Evolutionary conservation across 2,329 filamentous ascomycete genomes (phyloP), one percentile per base, ranked within the genome.

Genomic region (Fusarium sp.): DNA sequence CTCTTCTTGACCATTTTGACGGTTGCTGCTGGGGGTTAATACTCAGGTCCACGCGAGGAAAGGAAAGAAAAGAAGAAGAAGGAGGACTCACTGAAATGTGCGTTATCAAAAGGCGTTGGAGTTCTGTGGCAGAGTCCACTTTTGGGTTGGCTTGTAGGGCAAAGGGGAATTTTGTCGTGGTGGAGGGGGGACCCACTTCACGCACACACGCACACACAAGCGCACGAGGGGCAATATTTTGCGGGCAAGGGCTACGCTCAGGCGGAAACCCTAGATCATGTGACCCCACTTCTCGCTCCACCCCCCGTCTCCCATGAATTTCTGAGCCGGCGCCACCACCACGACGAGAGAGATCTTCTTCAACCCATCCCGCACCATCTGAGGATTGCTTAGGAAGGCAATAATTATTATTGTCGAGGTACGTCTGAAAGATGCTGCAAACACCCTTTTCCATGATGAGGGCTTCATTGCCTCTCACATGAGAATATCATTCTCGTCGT

Each of bases 1-100:
- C 90, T 90, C 89, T 92, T 92, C 89, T 92, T 92, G 84, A 91
- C 90, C 90, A 92, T 92, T 80, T 86, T 92, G 86, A 82, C 89
- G 86, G 87, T 89, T 83, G 88, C 86, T 88, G 77, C 67, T 76
- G 73, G 65, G 82, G 73, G 68, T 79, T 78, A 80, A 78, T 76
- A 80, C 73, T 83, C 81, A 82, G 78, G 79, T 75, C 79, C 77
- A 79, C 76, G 79, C 73, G 62, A 75, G 62, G 67, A 74, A 77
- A 65, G 68, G 71, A 74, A 71, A 67, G 69, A 74, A 62, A 71
- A 72, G 58, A 74, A 78, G 67, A 41, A 78, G 67, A 43, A 67
- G 68, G 69, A 72, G 64, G 68, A 80, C 80, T 72, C 78, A 81
- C 81, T 81, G 68, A 77, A 78, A 78, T 78, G 76, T 80, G 76